phyloP scores from a whole-genome alignment of 148 eudicot species.

The Rhododendron vialii region DNA sequence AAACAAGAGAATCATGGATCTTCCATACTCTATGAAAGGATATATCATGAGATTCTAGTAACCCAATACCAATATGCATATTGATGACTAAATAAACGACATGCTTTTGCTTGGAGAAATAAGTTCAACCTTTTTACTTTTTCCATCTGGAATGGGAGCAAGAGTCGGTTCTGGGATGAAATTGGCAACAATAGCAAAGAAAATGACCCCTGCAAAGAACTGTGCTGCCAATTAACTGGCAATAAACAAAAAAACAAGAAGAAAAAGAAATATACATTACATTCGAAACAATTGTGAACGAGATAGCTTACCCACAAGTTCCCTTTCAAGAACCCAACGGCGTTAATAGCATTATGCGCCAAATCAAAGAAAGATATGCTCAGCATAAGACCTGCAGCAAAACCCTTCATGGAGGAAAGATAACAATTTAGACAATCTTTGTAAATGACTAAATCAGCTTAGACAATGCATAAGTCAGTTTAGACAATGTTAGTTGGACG shows the following conservation, averaged over 20 bases:
- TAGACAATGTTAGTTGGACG: not conserved
- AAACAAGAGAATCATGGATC: not conserved
- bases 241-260: constrained; percentile 6
- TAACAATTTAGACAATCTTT: constrained; percentile 1
- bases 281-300: not conserved
- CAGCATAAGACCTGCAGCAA: constrained; percentile 99
- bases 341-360: constrained; percentile 96
- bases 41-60: not conserved
- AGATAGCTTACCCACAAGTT: constrained; percentile 71
- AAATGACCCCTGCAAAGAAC: constrained; percentile 98
- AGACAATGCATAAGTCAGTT: not conserved
- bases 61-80: not conserved
- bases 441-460: not conserved
- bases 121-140: constrained; percentile 61
- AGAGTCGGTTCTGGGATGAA: constrained; percentile 95
- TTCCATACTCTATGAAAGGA: not conserved
- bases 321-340: constrained; percentile 91
- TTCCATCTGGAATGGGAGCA: constrained; percentile 54
- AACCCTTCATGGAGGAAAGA: constrained; percentile 49
- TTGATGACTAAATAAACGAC: constrained; percentile 1
- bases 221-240: constrained; percentile 29
- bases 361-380: constrained; percentile 96
- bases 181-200: constrained; percentile 82
- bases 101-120: constrained; percentile 10
- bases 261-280: not conserved